Evolutionary conservation across 352 stramenopile species (phyloP).

Genomic region (Phytophthora fragariaefolia): DNA sequence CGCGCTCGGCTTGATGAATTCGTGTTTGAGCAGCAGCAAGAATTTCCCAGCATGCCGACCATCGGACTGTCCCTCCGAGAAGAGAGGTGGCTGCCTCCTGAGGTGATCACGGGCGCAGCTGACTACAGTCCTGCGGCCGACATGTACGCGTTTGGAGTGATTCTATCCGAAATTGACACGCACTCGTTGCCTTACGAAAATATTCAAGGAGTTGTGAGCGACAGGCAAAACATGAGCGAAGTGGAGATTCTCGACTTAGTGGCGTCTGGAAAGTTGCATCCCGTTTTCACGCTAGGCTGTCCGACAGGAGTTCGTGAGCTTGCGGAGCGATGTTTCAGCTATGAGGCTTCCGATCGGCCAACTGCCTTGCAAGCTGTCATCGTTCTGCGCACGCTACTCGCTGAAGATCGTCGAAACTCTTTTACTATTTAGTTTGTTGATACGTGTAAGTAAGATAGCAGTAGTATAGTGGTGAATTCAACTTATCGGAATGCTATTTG

Average conservation of each 20-base stretch:
- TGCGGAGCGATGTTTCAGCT: constrained; percentile 45
- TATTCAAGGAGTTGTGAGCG: constrained; percentile 8
- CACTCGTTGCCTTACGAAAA: constrained; percentile 60
- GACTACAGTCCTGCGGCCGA: constrained; percentile 49
- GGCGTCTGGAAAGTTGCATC: constrained; percentile 28
- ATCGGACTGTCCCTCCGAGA: constrained; percentile 20
- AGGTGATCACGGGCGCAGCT: constrained; percentile 44
- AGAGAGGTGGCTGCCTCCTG: constrained; percentile 49
- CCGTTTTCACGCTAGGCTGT: constrained; percentile 38
- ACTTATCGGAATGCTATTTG: no score
- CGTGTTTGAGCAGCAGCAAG: constrained; percentile 30
- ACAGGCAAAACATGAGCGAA: constrained; percentile 27
- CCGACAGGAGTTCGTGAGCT: constrained; percentile 46
- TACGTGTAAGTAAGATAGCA: no score
- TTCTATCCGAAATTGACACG: constrained; percentile 63
- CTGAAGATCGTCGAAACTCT: constrained; percentile 13
- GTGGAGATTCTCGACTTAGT: constrained; percentile 41
- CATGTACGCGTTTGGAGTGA: constrained; percentile 58
- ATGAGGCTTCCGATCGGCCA: constrained; percentile 42
- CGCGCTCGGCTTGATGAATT: constrained; percentile 58
- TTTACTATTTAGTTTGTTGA: constrained; percentile 17
- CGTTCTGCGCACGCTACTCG: constrained; percentile 39
- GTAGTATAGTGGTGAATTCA: no score
- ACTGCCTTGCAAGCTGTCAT: constrained; percentile 54
- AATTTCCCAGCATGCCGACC: constrained; percentile 32